phyloP scores from a whole-genome alignment of 768 basidiomycete species.

The Daedalea quercina region DNA sequence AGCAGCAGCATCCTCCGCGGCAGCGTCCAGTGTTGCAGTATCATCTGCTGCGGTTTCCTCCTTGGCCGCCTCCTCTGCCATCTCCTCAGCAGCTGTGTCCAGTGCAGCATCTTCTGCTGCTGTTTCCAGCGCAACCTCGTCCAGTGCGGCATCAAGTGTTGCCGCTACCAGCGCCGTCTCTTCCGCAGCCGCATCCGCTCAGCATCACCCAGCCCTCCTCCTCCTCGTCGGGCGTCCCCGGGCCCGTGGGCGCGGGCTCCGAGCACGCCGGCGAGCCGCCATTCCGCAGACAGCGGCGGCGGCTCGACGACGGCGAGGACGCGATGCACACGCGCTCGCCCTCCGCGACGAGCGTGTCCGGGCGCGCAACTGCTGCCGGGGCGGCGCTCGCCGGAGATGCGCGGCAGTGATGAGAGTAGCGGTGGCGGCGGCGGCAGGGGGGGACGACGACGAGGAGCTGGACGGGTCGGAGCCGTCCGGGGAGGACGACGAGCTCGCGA shows the following conservation, averaged over 20 bases:
- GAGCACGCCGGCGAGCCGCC: conserved; percentile 20
- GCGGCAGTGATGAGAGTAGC: too few species aligned
- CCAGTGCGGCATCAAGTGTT: background rate
- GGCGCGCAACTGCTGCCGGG: background rate
- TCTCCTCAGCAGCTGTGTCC: conserved; percentile 7
- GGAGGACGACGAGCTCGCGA: conserved; percentile 37
- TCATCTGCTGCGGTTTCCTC: conserved; percentile 2
- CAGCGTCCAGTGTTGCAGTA: background rate
- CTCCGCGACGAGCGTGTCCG: background rate
- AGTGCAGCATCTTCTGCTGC: conserved; percentile 6
- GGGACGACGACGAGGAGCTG: conserved; percentile 20
- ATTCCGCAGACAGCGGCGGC: conserved; percentile 43
- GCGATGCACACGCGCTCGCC: background rate
- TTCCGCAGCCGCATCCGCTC: conserved; percentile 11
- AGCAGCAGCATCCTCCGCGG: background rate
- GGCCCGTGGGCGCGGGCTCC: background rate
- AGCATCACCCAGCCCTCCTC: too few species aligned
- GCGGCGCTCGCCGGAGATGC: conserved; percentile 12
- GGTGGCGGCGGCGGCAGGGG: too few species aligned
- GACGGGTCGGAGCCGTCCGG: conserved; percentile 21
- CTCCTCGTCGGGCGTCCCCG: too few species aligned
- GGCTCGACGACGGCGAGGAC: conserved; percentile 27
- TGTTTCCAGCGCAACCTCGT: too few species aligned
- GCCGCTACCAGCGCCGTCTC: too few species aligned
- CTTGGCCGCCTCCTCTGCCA: background rate